A percentile compares a stretch with the other conserved stretches of the same genome.
These are phyloP conservation scores for Neodidymelliopsis sp. DNA, from an alignment of 2,329 filamentous ascomycete genomes.

Conservation along the genomic window DNA sequence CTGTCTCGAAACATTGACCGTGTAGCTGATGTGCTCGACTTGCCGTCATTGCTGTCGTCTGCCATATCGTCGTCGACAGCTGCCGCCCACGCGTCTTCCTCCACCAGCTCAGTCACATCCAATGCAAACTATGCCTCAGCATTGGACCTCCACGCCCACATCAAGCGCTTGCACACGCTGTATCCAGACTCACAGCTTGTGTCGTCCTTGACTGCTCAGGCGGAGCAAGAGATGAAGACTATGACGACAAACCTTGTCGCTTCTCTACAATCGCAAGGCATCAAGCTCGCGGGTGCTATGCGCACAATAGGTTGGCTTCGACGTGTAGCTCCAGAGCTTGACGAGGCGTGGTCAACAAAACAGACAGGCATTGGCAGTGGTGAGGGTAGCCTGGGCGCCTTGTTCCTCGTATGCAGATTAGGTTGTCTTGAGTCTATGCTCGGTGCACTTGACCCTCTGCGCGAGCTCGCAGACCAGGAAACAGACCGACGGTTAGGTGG, in stretches of 20 bases:
- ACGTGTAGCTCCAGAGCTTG: constrained; percentile 82
- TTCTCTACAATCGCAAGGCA: constrained; percentile 75
- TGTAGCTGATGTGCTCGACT: constrained; percentile 87
- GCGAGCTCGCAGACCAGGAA: constrained; percentile 90
- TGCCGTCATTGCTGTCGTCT: constrained; percentile 84
- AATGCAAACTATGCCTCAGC: constrained; percentile 84
- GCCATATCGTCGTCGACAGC: constrained; percentile 69
- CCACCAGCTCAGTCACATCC: constrained; percentile 44
- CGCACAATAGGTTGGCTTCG: constrained; percentile 91
- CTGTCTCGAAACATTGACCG: constrained; percentile 87
- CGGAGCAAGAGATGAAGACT: constrained; percentile 85
- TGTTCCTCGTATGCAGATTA: constrained; percentile 88
- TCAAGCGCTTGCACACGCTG: constrained; percentile 81
- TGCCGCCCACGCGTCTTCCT: constrained; percentile 52
- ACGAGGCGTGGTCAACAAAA: constrained; percentile 51
- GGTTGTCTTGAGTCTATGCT: constrained; percentile 81
- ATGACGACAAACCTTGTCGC: constrained; percentile 86
- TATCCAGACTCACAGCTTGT: constrained; percentile 83
- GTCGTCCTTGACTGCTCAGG: constrained; percentile 74
- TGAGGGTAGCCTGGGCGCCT: constrained; percentile 76
- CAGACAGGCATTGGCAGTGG: constrained; percentile 43
- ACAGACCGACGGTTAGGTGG: constrained; percentile 55
- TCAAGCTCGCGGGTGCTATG: constrained; percentile 90
- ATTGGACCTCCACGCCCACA: constrained; percentile 91
- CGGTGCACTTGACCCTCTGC: constrained; percentile 82